Evolutionary conservation across 2,329 filamentous ascomycete genomes (phyloP), one percentile per base, ranked within the genome.

Genomic region (Lachnellula cervina): DNA sequence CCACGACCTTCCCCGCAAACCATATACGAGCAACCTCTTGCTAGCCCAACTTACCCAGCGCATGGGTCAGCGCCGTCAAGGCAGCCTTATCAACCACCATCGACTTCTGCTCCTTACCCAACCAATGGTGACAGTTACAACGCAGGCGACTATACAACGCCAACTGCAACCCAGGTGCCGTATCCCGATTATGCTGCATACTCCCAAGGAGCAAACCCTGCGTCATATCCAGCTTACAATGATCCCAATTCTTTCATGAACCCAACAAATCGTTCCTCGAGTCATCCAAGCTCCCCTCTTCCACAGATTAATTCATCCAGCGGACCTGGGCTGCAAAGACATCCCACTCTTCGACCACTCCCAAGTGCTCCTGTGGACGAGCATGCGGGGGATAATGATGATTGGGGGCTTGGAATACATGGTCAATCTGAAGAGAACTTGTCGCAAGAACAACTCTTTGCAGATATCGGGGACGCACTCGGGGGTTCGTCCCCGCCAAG

Each of bases 381-480:
- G 17, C 58, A 63, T 23, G 38, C 49, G 17, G 64, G 62, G 2
- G 64, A 66, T 40, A 58, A 63, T 37, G 63, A 67, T 56, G 63
- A 67, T 38, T 69, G 64, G 63, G 61, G 60, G 21, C 44, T 60
- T 46, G 55, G 52, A 38, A 51, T 54, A 34, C 59, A 62, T 42
- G 58, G 61, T 19, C 62, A 63, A 32, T 49, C 58, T 25, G 61
- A 63, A 14, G 64, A 67, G 54, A 61, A 59, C 49, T n/a, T 65
- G 23, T 62, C 64, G 17, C 69, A 71, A 57, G 68, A 71, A 49
- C 63, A 68, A 51, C 57, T 71, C 4, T 71, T 67, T 56, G 67
- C 67, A 51, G 69, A 70, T 55, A 70, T 71, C 57, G 68, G 67
- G 40, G 64, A 67, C 61, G 68, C 64, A n/a, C 60, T 70, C n/a